These are phyloP conservation scores for Primulina eburnea DNA, from an alignment of 257 asterid species.

Conservation along the genomic window DNA sequence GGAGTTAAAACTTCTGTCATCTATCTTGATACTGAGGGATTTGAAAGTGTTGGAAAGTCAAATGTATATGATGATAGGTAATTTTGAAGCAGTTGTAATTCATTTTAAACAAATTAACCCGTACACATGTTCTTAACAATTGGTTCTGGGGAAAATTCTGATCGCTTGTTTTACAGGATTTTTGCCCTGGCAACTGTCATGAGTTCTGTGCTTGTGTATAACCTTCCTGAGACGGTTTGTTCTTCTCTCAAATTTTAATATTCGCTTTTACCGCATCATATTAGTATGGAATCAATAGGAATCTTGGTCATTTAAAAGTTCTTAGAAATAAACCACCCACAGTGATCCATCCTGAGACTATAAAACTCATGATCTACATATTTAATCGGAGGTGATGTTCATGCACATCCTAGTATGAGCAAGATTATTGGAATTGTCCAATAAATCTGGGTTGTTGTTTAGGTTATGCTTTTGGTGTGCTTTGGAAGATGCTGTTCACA, in stretches of 20 bases:
- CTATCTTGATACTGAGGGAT: constrained; percentile 97
- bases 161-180: constrained; percentile 51
- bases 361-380: background rate
- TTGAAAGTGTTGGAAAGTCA: constrained; percentile 98
- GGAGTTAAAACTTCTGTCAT: constrained; percentile 89
- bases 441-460: background rate
- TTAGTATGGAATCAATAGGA: constrained; percentile 8
- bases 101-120: background rate
- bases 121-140: background rate
- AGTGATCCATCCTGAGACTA: constrained; percentile 6
- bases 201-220: constrained; percentile 94
- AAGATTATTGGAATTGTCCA: background rate
- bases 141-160: constrained; percentile 11
- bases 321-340: constrained; percentile 8
- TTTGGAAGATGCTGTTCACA: background rate
- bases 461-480: background rate
- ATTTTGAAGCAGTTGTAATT: constrained; percentile 19
- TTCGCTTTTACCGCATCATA: constrained; percentile 6
- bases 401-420: background rate
- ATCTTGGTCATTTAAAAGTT: constrained; percentile 4
- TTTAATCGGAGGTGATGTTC: background rate
- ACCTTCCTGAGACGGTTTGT: constrained; percentile 97
- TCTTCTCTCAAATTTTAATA: constrained; percentile 30
- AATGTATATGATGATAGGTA: constrained; percentile 97
- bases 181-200: constrained; percentile 91